Evolutionary conservation across 2,329 filamentous ascomycete species (phyloP), one percentile per base, ranked within the genome.

Genomic region (Stemphylium lycopersici): DNA sequence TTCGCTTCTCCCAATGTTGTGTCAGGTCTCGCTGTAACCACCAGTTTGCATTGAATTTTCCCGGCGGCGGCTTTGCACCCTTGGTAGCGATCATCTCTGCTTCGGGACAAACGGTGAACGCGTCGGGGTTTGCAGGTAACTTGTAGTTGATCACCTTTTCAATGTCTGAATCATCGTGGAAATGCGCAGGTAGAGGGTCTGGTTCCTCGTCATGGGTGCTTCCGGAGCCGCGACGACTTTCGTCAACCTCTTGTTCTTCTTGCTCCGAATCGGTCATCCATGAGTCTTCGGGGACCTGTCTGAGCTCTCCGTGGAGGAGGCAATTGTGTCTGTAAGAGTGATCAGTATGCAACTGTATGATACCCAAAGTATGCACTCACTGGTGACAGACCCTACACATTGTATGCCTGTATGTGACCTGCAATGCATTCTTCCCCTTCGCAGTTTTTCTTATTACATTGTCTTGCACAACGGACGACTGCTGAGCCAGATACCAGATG

Each of bases 1-100:
- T 82, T 33, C 85, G 81, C 13, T 81, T 76, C 40, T 85, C 80
- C 58, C 85, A 83, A 48, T 83, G 78, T 58, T 85, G 81, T 3
- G 81, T 82, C 41, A 78, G 75, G 10, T 82, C 60, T 22, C 63
- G 61, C 3, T 48, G 41, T 8, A 55, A 29, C 66, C 66, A 70
- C 53, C 60, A 70, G 13, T 43, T 50, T 11, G 42, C 34, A 22
- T 59, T 62, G 41, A 67, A 63, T 24, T 59, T 52, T 18, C 59
- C 48, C 12, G 46, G 40, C 18, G 46, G 60, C 40, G 61, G 57
- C 34, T 47, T 52, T 10, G 41, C 29, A 13, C 45, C 46, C 26
- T 48, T 52, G 10, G 37, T 24, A 2, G 31, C 8, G 22, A 46
- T 39, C 38, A 43, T 39, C 5, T 55, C 38, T 8, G 40, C 36